Conservation (phyloP, 2,329 filamentous ascomycete genomes). For the Elsinoe ampelina region DNA sequence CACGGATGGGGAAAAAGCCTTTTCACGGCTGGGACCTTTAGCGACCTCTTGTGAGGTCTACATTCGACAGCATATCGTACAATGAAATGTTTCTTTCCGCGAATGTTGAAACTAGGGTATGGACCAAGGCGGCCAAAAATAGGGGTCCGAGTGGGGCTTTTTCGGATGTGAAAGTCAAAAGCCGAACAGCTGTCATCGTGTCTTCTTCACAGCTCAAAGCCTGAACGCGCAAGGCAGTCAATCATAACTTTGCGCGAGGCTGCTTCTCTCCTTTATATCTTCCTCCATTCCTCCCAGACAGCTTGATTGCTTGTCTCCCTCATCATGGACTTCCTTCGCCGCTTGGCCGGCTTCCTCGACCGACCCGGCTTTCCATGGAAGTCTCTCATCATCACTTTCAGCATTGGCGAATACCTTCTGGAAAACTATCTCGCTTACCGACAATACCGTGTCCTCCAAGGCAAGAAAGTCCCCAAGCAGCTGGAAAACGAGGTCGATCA, state of each 20-base stretch:
- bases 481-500: conserved; percentile 80
- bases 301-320: neutral
- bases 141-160: neutral
- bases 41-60: neutral
- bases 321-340: conserved; percentile 36
- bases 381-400: conserved; percentile 89
- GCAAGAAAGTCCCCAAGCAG: conserved; percentile 72
- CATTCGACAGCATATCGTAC: neutral
- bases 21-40: neutral
- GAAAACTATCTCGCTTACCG: conserved; percentile 83
- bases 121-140: no score
- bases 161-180: neutral
- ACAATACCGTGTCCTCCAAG: conserved; percentile 79
- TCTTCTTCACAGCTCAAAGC: conserved; percentile 1
- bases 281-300: neutral
- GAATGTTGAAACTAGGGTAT: no score
- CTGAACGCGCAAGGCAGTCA: conserved; percentile 1
- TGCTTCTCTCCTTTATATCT: neutral
- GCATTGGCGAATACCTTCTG: conserved; percentile 79
- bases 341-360: conserved; percentile 78
- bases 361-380: conserved; percentile 95
- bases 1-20: neutral
- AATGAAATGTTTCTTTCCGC: neutral
- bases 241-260: neutral
- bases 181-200: neutral